A percentile compares a stretch with the other conserved stretches of the same genome.
Conservation (phyloP, 2,329 filamentous ascomycete species). For the Cercospora sp. region DNA sequence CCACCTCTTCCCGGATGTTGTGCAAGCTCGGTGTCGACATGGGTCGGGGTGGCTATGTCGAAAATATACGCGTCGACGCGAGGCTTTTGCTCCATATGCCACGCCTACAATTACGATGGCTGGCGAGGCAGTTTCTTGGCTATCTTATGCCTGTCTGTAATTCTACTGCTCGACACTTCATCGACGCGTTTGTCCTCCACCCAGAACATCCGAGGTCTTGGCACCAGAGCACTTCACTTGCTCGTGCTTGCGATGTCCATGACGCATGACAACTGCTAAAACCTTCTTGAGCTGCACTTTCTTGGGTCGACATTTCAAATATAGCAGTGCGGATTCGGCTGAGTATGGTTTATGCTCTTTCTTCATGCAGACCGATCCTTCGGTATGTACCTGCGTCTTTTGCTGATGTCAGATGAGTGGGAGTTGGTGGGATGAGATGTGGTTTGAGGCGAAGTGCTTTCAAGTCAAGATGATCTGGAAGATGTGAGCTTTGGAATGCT, state of each 20-base stretch:
- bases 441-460: background rate
- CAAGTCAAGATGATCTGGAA: background rate
- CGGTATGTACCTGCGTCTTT: background rate
- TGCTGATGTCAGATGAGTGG: background rate
- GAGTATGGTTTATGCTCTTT: background rate
- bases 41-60: background rate
- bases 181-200: background rate
- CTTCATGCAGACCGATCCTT: background rate
- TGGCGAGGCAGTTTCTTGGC: background rate
- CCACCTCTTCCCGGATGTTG: background rate
- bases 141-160: background rate
- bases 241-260: background rate
- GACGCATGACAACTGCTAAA: background rate
- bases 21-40: background rate
- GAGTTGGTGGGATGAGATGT: background rate
- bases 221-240: background rate
- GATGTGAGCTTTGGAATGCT: background rate
- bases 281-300: background rate
- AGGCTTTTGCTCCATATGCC: background rate
- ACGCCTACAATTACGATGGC: background rate
- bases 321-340: background rate
- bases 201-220: background rate
- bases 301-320: background rate
- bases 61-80: background rate
- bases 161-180: background rate